Evolutionary conservation across 2,329 filamentous ascomycete species (phyloP), one percentile per base, ranked within the genome.

Genomic region (Ophiognomonia clavigignenti-juglandacearum): DNA sequence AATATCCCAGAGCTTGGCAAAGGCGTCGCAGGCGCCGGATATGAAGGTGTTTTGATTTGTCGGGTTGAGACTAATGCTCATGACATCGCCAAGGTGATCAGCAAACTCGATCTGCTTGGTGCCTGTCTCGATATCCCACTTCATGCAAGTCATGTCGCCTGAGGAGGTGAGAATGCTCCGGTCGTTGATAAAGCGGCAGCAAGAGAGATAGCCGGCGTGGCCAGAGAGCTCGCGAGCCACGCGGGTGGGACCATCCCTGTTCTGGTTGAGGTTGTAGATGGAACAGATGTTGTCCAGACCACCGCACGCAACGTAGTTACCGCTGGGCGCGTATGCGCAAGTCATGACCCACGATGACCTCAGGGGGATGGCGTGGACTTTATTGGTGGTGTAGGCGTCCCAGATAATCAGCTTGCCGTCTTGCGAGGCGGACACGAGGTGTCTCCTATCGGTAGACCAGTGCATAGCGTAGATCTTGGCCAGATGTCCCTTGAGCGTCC

Each of bases 381-480:
- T 98, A 78, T 98, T 97, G 54, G 93, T 97, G 56, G 92, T 97
- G 74, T 98, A 98, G 50, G 93, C 93, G 68, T 98, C 93, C 93
- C 93, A 98, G 65, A 98, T 97, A 70, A 98, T 98, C 58, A 98
- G 83, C 77, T 98, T 98, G 67, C 93, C 93, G 63, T 98, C 93
- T 71, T 98, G 93, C 59, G 93, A 98, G 54, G 93, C 93, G 11
- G 93, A 97, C 43, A 98, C 93, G 52, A 97, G 82, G 71, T 97
- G 93, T 69, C 93, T 85, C 64, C 93, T 84, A 72, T 98, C 93
- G 55, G 93, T 98, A 27, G 93, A 97, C 93, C 93, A 98, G 76
- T 98, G 93, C 93, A 98, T 98, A 61, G 93, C 93, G 70, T 98
- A 98, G 62, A 98, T 98, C 75, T 98, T 98, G 61, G 93, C 93